These are phyloP conservation scores for Spathaspora arborariae DNA, from an alignment of 805 yeast species.

Conservation along the genomic window DNA sequence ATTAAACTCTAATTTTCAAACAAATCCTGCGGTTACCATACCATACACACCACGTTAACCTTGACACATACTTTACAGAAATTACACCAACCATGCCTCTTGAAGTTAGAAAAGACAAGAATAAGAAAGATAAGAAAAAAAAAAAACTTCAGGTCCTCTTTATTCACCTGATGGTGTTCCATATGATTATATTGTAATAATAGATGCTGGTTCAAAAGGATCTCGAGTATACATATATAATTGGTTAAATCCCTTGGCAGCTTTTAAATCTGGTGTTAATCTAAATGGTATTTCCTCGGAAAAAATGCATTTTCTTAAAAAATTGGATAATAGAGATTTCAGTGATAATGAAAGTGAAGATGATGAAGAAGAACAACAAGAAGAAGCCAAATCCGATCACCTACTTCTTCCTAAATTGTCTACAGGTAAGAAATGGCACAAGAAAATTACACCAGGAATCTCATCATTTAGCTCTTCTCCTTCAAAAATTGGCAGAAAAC, in stretches of 20 bases:
- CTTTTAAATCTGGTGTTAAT: constrained; percentile 19
- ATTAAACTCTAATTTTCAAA: too few species aligned
- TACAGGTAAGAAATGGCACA: constrained; percentile 44
- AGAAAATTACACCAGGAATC: constrained; percentile 55
- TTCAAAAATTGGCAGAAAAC: constrained; percentile 48
- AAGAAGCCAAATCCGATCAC: not conserved
- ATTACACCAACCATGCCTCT: not conserved
- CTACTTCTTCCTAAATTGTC: constrained; percentile 26
- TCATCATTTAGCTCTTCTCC: constrained; percentile 47
- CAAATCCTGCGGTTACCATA: too few species aligned
- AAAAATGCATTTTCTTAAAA: constrained; percentile 7
- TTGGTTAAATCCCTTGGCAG: constrained; percentile 43
- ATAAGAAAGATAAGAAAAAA: constrained; percentile 6
- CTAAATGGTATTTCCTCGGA: constrained; percentile 6
- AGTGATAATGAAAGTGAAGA: constrained; percentile 10
- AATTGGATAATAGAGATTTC: constrained; percentile 7
- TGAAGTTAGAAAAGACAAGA: constrained; percentile 1
- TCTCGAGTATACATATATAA: constrained; percentile 58
- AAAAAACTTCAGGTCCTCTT: constrained; percentile 28
- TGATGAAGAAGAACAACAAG: constrained; percentile 13
- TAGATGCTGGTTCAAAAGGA: constrained; percentile 67
- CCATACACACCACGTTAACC: too few species aligned
- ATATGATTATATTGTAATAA: constrained; percentile 55
- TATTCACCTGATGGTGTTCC: constrained; percentile 43
- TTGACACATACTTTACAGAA: too few species aligned